Conservation (phyloP, 768 basidiomycete genomes). For the Lentinula edodes region DNA sequence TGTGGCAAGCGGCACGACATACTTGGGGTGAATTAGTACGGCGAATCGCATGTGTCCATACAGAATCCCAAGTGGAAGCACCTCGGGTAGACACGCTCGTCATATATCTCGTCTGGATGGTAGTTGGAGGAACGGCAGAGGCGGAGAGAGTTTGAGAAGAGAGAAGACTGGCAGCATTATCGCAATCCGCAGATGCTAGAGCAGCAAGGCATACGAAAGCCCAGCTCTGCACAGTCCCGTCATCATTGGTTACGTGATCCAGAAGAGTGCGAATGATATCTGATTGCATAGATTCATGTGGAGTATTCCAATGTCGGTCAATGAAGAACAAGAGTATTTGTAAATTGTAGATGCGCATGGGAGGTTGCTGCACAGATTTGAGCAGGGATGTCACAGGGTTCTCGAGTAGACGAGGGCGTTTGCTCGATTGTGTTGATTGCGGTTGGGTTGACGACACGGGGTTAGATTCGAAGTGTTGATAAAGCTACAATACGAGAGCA, state of each 20-base stretch:
- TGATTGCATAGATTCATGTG: conserved; percentile 55
- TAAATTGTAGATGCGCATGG: conserved; percentile 43
- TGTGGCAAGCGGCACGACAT: conserved; percentile 77
- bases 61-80: conserved; percentile 60
- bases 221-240: conserved; percentile 74
- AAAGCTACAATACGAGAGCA: conserved; percentile 39
- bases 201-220: conserved; percentile 75
- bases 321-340: conserved; percentile 85
- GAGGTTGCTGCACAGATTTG: conserved; percentile 22
- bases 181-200: conserved; percentile 48
- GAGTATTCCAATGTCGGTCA: conserved; percentile 63
- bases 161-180: neutral
- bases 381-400: conserved; percentile 58
- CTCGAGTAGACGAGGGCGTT: conserved; percentile 44
- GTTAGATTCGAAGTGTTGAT: conserved; percentile 55
- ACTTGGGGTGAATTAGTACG: conserved; percentile 61
- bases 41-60: conserved; percentile 82
- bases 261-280: conserved; percentile 52
- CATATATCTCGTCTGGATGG: conserved; percentile 1
- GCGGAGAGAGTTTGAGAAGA: neutral
- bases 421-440: conserved; percentile 28
- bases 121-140: neutral
- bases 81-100: conserved; percentile 15
- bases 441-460: conserved; percentile 22
- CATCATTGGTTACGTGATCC: conserved; percentile 59